Evolutionary conservation across 1,284 basidiomycete genomes (phyloP).

Genomic region (Cryptococcus wingfieldii): DNA sequence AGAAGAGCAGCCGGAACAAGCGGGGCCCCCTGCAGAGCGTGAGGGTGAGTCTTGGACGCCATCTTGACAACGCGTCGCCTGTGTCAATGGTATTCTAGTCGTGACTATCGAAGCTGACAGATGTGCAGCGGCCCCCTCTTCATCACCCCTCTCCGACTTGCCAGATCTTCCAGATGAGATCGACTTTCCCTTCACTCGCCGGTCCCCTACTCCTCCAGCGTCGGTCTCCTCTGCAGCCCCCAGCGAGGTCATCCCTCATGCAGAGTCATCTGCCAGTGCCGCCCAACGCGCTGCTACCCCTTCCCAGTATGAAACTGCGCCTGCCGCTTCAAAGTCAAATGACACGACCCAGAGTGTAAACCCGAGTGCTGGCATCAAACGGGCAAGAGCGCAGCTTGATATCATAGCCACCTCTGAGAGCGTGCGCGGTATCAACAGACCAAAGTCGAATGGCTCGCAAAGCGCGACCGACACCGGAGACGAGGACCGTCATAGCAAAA

Average conservation of each 20-base stretch:
- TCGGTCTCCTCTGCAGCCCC: neutral
- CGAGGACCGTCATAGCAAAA: conserved; percentile 3
- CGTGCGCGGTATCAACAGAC: neutral
- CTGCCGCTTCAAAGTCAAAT: neutral
- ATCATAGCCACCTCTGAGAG: neutral
- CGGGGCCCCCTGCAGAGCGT: neutral
- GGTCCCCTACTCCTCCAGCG: neutral
- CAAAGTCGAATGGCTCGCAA: neutral
- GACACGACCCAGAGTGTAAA: neutral
- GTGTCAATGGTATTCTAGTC: too few relatives aligned
- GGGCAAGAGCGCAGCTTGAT: neutral
- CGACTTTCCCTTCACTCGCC: conserved; percentile 1
- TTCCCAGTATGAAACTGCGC: neutral
- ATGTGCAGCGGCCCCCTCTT: neutral
- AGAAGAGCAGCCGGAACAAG: neutral
- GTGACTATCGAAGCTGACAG: too few relatives aligned
- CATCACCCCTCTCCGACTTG: conserved; percentile 27
- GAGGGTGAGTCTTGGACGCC: neutral
- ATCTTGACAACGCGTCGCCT: too few relatives aligned
- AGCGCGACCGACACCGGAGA: neutral
- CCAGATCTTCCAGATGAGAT: conserved; percentile 15
- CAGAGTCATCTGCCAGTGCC: conserved; percentile 14
- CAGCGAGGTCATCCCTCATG: conserved; percentile 4
- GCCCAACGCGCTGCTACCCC: conserved; percentile 4
- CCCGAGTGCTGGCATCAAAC: neutral